Evolutionary conservation across 352 stramenopile species (phyloP).

Genomic region (Labyrinthula sp.): DNA sequence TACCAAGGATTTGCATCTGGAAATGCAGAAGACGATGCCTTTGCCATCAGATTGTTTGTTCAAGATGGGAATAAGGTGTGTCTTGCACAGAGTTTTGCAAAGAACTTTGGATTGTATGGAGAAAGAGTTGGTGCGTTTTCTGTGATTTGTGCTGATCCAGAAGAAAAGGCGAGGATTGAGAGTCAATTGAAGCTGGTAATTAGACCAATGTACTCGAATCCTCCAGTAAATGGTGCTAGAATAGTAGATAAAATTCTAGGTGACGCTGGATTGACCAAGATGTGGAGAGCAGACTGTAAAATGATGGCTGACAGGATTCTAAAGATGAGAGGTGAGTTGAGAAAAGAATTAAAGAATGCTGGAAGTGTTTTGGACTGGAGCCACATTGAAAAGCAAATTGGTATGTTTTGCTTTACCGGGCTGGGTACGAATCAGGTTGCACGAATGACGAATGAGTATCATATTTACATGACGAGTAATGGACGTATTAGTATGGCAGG

Average conservation of each 20-base stretch:
- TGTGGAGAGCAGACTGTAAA: conserved; percentile 45
- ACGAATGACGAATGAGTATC: conserved; percentile 74
- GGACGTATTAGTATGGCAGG: conserved; percentile 87
- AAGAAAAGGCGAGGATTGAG: conserved; percentile 50
- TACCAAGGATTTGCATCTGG: conserved; percentile 77
- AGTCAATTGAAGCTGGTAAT: conserved; percentile 74
- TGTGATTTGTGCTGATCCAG: conserved; percentile 49
- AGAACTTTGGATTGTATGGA: conserved; percentile 81
- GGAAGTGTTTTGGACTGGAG: conserved; percentile 66
- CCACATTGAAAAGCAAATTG: conserved; percentile 93
- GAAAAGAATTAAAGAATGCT: conserved; percentile 62
- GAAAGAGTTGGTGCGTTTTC: conserved; percentile 66
- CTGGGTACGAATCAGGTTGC: conserved; percentile 79
- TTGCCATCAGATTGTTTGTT: conserved; percentile 31
- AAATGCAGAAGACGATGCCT: conserved; percentile 55
- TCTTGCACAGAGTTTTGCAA: conserved; percentile 64
- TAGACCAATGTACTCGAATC: conserved; percentile 75
- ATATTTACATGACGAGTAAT: conserved; percentile 95
- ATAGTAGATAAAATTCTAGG: conserved; percentile 67
- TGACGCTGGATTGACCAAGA: conserved; percentile 53
- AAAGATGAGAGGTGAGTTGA: conserved; percentile 32
- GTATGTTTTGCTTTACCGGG: conserved; percentile 75
- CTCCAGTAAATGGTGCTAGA: conserved; percentile 63
- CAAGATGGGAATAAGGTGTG: conserved; percentile 54
- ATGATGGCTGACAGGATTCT: conserved; percentile 33